phyloP scores from a whole-genome alignment of 257 asterid species.

The Solanum medicagineum region DNA sequence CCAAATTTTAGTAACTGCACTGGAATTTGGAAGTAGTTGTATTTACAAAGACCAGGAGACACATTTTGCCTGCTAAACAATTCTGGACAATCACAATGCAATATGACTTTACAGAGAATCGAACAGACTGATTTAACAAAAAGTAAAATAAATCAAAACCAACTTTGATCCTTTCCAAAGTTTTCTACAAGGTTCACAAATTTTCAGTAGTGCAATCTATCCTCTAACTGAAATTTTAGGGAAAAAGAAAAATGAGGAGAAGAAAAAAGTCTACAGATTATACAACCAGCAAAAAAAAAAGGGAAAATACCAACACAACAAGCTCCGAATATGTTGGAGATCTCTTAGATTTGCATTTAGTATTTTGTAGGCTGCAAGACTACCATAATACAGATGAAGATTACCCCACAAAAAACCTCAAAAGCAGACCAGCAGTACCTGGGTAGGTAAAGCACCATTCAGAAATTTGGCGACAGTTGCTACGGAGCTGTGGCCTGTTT shows the following conservation, averaged over 20 bases:
- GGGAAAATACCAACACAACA: neutral
- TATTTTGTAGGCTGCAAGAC: neutral
- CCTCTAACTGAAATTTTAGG: neutral
- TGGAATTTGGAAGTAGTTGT: neutral
- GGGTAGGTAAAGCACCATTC: conserved; percentile 77
- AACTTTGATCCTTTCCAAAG: neutral
- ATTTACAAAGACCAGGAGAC: neutral
- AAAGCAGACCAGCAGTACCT: conserved; percentile 22
- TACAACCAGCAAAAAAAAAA: neutral
- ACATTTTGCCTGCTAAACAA: neutral
- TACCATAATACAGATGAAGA: neutral
- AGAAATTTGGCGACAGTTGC: conserved; percentile 45
- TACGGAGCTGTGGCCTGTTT: conserved; percentile 43
- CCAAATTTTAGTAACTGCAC: neutral
- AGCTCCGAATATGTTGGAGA: neutral
- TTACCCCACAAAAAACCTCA: neutral
- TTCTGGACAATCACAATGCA: neutral
- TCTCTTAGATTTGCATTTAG: neutral
- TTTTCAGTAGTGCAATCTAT: neutral
- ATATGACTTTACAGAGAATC: neutral
- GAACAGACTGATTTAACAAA: neutral
- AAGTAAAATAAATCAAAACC: neutral
- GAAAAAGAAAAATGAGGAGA: neutral
- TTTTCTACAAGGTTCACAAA: neutral
- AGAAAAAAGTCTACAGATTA: neutral